A percentile compares a stretch with the other conserved stretches of the same genome.
These are phyloP conservation scores for Postia placenta DNA, from an alignment of 768 basidiomycete species.

Conservation along the genomic window DNA sequence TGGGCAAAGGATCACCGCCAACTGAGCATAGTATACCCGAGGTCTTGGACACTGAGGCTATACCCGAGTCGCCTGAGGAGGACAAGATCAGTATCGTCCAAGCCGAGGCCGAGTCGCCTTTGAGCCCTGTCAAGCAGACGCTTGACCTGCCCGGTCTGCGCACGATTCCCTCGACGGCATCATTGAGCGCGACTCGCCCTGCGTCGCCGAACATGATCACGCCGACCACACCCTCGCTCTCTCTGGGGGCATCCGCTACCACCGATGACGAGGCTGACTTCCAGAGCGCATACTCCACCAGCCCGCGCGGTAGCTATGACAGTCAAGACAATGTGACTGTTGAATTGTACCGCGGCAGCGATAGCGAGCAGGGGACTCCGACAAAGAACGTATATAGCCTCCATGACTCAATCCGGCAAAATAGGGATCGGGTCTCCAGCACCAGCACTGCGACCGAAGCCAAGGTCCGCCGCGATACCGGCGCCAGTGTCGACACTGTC, in stretches of 20 bases:
- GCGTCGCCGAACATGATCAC: constrained; percentile 19
- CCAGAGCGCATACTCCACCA: constrained; percentile 79
- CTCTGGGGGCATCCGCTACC: constrained; percentile 26
- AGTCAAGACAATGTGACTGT: constrained; percentile 29
- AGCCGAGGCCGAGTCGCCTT: constrained; percentile 2
- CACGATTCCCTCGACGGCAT: constrained; percentile 29
- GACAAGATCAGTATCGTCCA: background rate
- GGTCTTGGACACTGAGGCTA: background rate
- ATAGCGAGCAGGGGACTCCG: constrained; percentile 20
- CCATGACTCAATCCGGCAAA: constrained; percentile 24
- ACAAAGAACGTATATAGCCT: constrained; percentile 18
- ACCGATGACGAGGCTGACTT: constrained; percentile 83
- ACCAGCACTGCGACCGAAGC: constrained; percentile 42
- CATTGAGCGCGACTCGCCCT: constrained; percentile 22
- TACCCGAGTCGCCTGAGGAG: background rate
- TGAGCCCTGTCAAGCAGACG: constrained; percentile 6
- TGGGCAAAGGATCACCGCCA: background rate
- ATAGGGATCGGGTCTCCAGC: constrained; percentile 53
- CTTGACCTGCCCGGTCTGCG: constrained; percentile 20
- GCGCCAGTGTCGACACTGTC: constrained; percentile 35
- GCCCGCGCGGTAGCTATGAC: constrained; percentile 62
- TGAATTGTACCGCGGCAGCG: constrained; percentile 8
- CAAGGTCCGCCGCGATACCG: constrained; percentile 26
- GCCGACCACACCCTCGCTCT: constrained; percentile 31
- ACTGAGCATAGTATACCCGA: background rate